These are phyloP conservation scores for Penicillium sp. DNA, from an alignment of 2,329 filamentous ascomycete genomes.

Conservation along the genomic window DNA sequence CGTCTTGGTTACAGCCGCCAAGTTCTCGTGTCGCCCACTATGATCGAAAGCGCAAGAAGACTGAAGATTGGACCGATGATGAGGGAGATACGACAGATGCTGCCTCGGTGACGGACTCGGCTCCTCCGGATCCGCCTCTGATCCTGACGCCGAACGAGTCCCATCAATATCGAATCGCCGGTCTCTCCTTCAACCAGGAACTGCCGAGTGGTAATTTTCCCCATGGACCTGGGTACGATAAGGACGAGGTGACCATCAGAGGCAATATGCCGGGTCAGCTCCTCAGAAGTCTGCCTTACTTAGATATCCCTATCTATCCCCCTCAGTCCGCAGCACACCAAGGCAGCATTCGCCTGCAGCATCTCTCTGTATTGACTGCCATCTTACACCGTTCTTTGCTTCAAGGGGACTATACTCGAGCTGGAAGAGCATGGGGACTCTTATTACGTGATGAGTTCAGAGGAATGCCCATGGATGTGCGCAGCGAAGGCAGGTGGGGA, in stretches of 20 bases:
- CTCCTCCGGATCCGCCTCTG: constrained; percentile 22
- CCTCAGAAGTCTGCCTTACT: constrained; percentile 28
- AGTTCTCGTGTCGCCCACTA: constrained; percentile 37
- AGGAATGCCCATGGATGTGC: constrained; percentile 64
- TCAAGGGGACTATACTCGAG: constrained; percentile 67
- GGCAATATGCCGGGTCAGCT: constrained; percentile 18
- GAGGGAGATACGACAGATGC: constrained; percentile 32
- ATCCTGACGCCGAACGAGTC: constrained; percentile 42
- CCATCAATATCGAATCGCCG: constrained; percentile 45
- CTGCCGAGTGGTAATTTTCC: constrained; percentile 44
- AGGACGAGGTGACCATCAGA: constrained; percentile 4
- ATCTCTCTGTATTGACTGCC: constrained; percentile 66
- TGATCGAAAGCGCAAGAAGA: constrained; percentile 37
- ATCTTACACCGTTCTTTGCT: constrained; percentile 72
- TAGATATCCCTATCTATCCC: constrained; percentile 36
- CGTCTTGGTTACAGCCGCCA: constrained; percentile 35
- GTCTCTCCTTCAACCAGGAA: constrained; percentile 38
- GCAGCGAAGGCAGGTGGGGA: constrained; percentile 71
- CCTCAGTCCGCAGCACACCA: constrained; percentile 33
- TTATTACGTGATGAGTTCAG: constrained; percentile 62
- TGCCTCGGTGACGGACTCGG: constrained; percentile 23
- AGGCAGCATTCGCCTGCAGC: constrained; percentile 45
- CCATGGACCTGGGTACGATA: constrained; percentile 30
- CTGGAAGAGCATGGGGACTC: constrained; percentile 71
- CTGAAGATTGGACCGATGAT: constrained; percentile 27